Conservation (phyloP, 2,329 filamentous ascomycete species). For the Paramyrothecium roridum region DNA sequence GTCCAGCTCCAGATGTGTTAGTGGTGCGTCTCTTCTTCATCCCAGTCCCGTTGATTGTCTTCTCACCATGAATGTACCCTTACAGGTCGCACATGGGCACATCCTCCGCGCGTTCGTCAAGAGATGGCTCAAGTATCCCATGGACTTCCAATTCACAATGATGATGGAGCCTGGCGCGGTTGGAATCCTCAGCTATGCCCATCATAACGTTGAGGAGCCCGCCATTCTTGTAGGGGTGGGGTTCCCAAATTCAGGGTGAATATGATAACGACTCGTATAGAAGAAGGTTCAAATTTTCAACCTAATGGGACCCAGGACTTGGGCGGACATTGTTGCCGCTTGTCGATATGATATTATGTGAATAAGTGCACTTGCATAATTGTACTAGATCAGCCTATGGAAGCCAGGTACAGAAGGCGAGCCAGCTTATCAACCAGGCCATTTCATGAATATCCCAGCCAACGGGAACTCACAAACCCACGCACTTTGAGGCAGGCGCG, state of each 20-base stretch:
- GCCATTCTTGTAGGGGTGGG: slow-evolving; percentile 37
- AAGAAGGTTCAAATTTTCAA: too few species aligned
- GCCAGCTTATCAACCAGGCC: too few species aligned
- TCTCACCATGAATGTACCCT: neutral
- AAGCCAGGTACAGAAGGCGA: too few species aligned
- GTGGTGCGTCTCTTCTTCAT: slow-evolving; percentile 13
- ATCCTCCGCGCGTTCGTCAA: slow-evolving; percentile 43
- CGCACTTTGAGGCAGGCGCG: too few species aligned
- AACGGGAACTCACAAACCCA: too few species aligned
- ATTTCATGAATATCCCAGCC: too few species aligned
- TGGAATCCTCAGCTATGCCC: slow-evolving; percentile 34
- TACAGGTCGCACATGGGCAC: slow-evolving; percentile 37
- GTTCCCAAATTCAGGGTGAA: slow-evolving; percentile 15
- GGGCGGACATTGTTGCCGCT: too few species aligned
- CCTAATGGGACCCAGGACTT: too few species aligned
- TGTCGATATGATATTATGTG: too few species aligned
- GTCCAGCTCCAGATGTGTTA: slow-evolving; percentile 31
- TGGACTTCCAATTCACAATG: slow-evolving; percentile 36
- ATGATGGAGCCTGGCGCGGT: slow-evolving; percentile 41
- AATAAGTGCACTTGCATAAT: too few species aligned
- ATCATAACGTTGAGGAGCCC: slow-evolving; percentile 34
- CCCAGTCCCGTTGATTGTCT: neutral
- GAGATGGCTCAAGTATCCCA: slow-evolving; percentile 38
- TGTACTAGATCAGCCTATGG: too few species aligned
- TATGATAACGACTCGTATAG: too few species aligned